Percentiles rank a stretch among this genome's conserved stretches.
Conservation (phyloP, 2,329 filamentous ascomycete genomes). For the Diplodia seriata region DNA sequence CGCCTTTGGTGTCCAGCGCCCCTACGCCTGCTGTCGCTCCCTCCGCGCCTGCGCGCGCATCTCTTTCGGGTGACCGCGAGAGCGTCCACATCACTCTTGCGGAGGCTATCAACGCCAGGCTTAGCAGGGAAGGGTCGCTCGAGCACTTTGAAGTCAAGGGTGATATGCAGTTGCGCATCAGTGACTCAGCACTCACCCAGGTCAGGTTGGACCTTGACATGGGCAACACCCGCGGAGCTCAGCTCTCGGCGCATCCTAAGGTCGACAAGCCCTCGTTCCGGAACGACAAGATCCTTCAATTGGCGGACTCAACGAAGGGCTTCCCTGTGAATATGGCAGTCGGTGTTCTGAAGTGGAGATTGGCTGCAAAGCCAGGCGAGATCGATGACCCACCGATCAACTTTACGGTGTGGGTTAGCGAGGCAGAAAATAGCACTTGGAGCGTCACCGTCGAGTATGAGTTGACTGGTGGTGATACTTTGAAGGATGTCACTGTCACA, state of each 20-base stretch:
- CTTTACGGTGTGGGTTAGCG: constrained; percentile 98
- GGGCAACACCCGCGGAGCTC: constrained; percentile 79
- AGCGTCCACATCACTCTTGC: constrained; percentile 87
- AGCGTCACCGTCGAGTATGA: constrained; percentile 97
- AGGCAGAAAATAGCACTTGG: constrained; percentile 78
- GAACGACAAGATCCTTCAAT: constrained; percentile 81
- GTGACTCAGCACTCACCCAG: constrained; percentile 87
- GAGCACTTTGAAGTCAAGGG: constrained; percentile 90
- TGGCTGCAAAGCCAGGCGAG: constrained; percentile 80
- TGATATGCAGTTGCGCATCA: constrained; percentile 88
- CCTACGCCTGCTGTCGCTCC: constrained; percentile 59
- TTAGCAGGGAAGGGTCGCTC: constrained; percentile 85
- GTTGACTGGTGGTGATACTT: constrained; percentile 76
- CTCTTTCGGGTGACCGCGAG: constrained; percentile 77
- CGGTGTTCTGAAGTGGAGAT: constrained; percentile 91
- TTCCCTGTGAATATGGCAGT: constrained; percentile 96
- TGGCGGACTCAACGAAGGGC: constrained; percentile 84
- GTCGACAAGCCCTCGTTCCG: constrained; percentile 91
- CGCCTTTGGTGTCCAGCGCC: constrained; percentile 71
- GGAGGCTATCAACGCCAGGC: constrained; percentile 87
- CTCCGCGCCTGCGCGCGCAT: constrained; percentile 61
- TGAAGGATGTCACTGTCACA: constrained; percentile 84
- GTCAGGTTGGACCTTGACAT: constrained; percentile 83
- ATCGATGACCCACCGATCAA: constrained; percentile 84
- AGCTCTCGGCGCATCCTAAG: constrained; percentile 95